A percentile compares a stretch with the other conserved stretches of the same genome.
Conservation (phyloP, 371 early-diverging fungal genomes). For the Rhizopus microsporus region DNA sequence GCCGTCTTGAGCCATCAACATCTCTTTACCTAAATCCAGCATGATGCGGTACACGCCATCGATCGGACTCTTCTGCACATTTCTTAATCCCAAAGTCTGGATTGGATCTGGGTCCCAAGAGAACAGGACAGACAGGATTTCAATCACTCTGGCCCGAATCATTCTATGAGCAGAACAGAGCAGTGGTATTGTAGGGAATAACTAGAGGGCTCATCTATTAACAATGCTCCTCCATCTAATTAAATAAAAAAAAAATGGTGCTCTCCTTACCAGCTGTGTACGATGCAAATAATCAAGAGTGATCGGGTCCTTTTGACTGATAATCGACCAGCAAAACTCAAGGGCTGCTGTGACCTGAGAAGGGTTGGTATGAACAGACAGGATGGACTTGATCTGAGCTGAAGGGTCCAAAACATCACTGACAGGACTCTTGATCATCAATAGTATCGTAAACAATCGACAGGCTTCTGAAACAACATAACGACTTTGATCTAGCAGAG, state of each 20-base stretch:
- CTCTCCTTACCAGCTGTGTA: slow-evolving; percentile 24
- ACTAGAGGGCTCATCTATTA: slow-evolving; percentile 3
- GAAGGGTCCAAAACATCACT: slow-evolving; percentile 27
- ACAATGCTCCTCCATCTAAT: too few species aligned
- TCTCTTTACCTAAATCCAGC: neutral
- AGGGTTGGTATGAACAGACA: neutral
- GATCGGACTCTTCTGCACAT: too few species aligned
- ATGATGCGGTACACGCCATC: neutral
- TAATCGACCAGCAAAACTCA: slow-evolving; percentile 43
- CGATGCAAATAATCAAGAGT: slow-evolving; percentile 23
- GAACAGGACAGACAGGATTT: slow-evolving; percentile 33
- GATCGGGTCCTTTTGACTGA: slow-evolving; percentile 12
- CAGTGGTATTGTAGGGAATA: slow-evolving; percentile 16
- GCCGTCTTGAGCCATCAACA: neutral
- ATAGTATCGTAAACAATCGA: slow-evolving; percentile 16
- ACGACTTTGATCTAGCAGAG: slow-evolving; percentile 34
- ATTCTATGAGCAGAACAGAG: slow-evolving; percentile 22
- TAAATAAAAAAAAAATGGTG: neutral
- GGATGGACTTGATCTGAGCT: slow-evolving; percentile 15
- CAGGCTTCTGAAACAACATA: slow-evolving; percentile 36
- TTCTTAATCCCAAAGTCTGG: slow-evolving; percentile 7
- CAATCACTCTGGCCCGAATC: slow-evolving; percentile 28
- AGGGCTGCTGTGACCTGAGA: slow-evolving; percentile 27
- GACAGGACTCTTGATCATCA: neutral
- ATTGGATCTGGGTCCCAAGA: slow-evolving; percentile 30